Evolutionary conservation across 2,329 filamentous ascomycete species (phyloP), one percentile per base, ranked within the genome.

Genomic region (Furcasterigmium furcatum): DNA sequence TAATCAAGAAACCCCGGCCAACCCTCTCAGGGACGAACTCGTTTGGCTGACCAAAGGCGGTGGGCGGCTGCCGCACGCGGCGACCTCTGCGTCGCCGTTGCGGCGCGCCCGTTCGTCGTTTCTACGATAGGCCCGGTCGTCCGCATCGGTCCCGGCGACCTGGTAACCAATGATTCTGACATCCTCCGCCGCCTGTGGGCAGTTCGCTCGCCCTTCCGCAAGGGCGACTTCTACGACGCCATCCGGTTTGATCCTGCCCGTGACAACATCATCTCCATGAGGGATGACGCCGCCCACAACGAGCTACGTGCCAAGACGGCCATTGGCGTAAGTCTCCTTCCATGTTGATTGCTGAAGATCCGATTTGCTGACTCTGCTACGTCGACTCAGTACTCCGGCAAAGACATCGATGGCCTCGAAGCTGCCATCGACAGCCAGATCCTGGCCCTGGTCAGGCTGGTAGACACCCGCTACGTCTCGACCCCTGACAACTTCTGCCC

Each of bases 331-430:
- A 49, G 59, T 54, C 18, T 8, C 4, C 24, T 24, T n/a, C 24
- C 7, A 7, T 27, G 24, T 27, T 12, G 24, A 12, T 27, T 27
- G 24, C 16, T 25, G 9, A 12, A n/a, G 59, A 56, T 27, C 5
- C n/a, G 18, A 20, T 10, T 16, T 18, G 18, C 41, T 40, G 18
- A 40, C 41, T 43, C 29, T n/a, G 27, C 12, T 22, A 8, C 25
- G 8, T 27, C 22, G 24, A 16, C 13, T 5, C 12, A 73, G 73
- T 80, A 80, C 52, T 72, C 73, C 3, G 77, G 77, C 29, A 77
- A 77, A 51, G 78, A 80, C 40, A 78, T 77, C 47, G 61, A 65
- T 9, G 60, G 60, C 3, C 57, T 80, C 18, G 77, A 82, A 53
- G 50, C 58, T 10, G 64, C 69, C n/a, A 69, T 82, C 44, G 73